Evolutionary conservation across 2,329 filamentous ascomycete species (phyloP), one percentile per base, ranked within the genome.

Genomic region (Pseudonectria buxi): DNA sequence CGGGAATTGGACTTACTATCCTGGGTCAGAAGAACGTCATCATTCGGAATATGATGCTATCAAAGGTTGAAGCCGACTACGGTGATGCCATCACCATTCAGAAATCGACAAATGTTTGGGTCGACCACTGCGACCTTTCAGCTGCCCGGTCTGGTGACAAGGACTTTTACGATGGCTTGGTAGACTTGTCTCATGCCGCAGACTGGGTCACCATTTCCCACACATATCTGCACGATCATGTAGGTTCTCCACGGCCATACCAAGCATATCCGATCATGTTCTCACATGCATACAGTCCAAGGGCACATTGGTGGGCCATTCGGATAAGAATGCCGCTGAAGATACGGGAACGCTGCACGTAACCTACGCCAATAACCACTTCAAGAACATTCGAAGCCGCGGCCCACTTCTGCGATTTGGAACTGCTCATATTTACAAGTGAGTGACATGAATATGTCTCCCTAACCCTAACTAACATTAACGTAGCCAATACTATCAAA

Each of bases 331-430:
- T 56, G 61, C 48, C 6, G 62, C 53, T 24, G 74, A 80, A 45
- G 77, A 81, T 50, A 72, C 54, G 3, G 76, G 77, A 38, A 66
- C 72, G 45, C 59, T 81, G 12, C 70, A 62, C 44, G 62, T 81
- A 14, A 81, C 77, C 15, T 77, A 76, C 51, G 65, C 67, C 56
- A 71, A 78, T 60, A 81, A 81, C 67, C 65, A 74, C 63, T 80
- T 66, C 62, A 47, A 58, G 40, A 78, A 80, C 58, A 58, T 80
- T 42, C 73, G 78, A 62, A 76, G 72, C 11, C 76, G 77, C 35
- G 63, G 61, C 0, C 78, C 78, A 0, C 73, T 68, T 3, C 54
- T 79, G 47, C 73, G 77, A 40, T 81, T 81, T 56, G 78, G 77
- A 6, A 80, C 73, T 6, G 75, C 65, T 4, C 77, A 81, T 51